These are phyloP conservation scores for Leucocoprinus leucothites DNA, from an alignment of 768 basidiomycete genomes.

Conservation along the genomic window DNA sequence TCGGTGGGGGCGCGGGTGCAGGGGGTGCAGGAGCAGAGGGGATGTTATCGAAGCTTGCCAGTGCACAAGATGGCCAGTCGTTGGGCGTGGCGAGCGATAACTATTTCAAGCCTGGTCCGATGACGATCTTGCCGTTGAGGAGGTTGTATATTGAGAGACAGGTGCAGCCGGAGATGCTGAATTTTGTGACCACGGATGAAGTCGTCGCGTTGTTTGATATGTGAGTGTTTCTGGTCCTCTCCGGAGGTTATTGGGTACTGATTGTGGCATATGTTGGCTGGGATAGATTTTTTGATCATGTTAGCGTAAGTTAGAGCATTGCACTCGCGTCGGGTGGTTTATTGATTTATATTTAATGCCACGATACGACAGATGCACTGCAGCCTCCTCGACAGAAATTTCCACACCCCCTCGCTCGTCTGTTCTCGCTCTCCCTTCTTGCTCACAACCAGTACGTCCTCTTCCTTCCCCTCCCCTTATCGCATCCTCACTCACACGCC, in stretches of 20 bases:
- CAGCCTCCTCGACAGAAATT: slow-evolving; percentile 78
- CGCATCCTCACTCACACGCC: slow-evolving; percentile 6
- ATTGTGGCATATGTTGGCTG: no score
- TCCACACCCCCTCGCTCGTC: slow-evolving; percentile 92
- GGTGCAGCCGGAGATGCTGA: slow-evolving; percentile 91
- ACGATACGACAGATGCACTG: slow-evolving; percentile 64
- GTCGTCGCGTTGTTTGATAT: slow-evolving; percentile 91
- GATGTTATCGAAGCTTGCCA: slow-evolving; percentile 18
- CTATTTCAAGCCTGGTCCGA: slow-evolving; percentile 93
- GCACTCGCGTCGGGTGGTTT: neutral
- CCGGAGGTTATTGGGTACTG: slow-evolving; percentile 7
- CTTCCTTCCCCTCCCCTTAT: slow-evolving; percentile 5
- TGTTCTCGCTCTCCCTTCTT: slow-evolving; percentile 95
- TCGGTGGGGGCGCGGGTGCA: no score
- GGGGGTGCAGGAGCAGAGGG: no score
- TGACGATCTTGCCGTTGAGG: slow-evolving; percentile 83
- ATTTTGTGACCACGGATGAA: slow-evolving; percentile 82
- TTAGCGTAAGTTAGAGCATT: slow-evolving; percentile 50
- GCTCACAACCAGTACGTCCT: slow-evolving; percentile 78
- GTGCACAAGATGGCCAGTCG: slow-evolving; percentile 38
- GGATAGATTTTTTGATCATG: slow-evolving; percentile 68
- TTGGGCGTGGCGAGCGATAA: slow-evolving; percentile 82
- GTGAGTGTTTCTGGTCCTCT: slow-evolving; percentile 39
- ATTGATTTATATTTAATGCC: no score
- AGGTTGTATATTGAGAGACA: slow-evolving; percentile 85